Evolutionary conservation across 345 rosid species (phyloP), one percentile per base, ranked within the genome.

Genomic region (Rhodamnia argentea): DNA sequence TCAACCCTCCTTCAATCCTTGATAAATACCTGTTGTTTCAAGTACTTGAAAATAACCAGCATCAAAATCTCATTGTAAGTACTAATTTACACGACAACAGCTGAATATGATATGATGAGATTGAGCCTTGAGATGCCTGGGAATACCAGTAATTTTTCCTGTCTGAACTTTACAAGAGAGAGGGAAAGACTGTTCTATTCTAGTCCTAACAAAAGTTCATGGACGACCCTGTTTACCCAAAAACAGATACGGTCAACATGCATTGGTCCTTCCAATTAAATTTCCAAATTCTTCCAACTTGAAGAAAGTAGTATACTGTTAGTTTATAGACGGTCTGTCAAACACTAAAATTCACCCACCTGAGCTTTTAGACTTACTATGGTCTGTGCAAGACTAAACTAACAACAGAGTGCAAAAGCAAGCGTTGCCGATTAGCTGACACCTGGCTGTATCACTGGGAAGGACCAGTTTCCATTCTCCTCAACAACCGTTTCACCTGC

Each of bases 361-460:
- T 29, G 23, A 52, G 59, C 52, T 82, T 27, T 47, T 50, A 52
- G 55, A 50, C 24, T 82, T 11, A 54, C 29, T 82, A 10, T 52
- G 58, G 22, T 83, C 59, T 52, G 44, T 37, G 58, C 5, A 37
- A 83, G 84, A 52, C 84, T 27, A 27, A 83, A 83, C 44, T 15
- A 4, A 15, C 40, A 54, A n/a, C 84, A 8, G 23, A 70, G 47
- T 10, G 78, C 26, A 37, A 70, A 64, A 70, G 47, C 23, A 70
- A 70, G 78, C 78, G 3, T 37, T 9, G 47, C 22, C 22, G 24
- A 88, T 93, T 92, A 95, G 90, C 95, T 89, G 26, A 94, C 90
- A 87, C 94, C 90, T 84, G 97, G 88, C 85, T 93, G 98, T 87
- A 93, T 87, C 90, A 94, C 87, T 29, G 96, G 99, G 92, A 95